Percentiles rank a stretch among this genome's conserved stretches.
These are phyloP conservation scores for Chlorociboria aeruginascens DNA, from an alignment of 495 filamentous ascomycete genomes.

Conservation along the genomic window DNA sequence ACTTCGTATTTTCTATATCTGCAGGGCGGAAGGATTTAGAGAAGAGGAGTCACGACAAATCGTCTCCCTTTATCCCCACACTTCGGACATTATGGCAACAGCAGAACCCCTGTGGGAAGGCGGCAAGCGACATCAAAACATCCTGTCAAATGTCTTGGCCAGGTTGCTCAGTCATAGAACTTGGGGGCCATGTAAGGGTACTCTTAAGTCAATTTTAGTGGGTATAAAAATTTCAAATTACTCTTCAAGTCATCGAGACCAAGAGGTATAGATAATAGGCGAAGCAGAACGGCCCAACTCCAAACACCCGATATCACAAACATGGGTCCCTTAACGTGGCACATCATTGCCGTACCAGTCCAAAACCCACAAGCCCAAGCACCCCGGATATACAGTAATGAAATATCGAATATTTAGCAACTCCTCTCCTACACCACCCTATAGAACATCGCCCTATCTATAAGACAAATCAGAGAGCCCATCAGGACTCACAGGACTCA, in stretches of 20 bases:
- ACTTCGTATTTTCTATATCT: no score
- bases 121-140: no score
- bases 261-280: background rate
- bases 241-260: conserved; percentile 9
- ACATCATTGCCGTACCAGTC: conserved; percentile 1
- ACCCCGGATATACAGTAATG: conserved; percentile 13
- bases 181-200: no score
- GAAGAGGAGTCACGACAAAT: no score
- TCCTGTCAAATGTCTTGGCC: no score
- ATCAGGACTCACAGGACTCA: conserved; percentile 39
- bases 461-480: conserved; percentile 15
- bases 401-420: conserved; percentile 4
- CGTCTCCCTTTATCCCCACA: no score
- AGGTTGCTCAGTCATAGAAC: no score
- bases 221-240: conserved; percentile 1
- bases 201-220: no score
- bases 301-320: conserved; percentile 2
- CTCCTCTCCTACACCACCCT: background rate
- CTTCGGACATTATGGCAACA: no score
- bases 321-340: background rate
- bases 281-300: conserved; percentile 8
- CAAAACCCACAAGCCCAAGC: conserved; percentile 10
- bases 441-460: conserved; percentile 4
- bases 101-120: no score
- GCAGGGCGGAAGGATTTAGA: no score